Conservation (phyloP, 768 basidiomycete species). For the Harrya chromipes region DNA sequence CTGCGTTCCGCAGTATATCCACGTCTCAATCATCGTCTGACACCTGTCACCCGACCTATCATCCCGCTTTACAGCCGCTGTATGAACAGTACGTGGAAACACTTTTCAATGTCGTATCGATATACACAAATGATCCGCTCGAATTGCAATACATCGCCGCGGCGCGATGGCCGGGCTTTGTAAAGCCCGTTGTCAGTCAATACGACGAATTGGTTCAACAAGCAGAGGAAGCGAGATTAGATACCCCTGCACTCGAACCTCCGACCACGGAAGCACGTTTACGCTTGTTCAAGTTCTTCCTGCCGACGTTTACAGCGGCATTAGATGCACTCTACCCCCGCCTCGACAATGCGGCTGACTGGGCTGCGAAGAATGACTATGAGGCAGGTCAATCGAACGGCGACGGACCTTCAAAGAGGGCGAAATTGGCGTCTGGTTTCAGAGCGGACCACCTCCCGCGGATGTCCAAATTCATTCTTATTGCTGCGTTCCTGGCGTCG, state of each 20-base stretch:
- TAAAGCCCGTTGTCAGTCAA: constrained; percentile 62
- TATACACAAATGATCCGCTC: constrained; percentile 62
- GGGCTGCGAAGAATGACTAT: constrained; percentile 54
- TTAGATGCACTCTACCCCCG: constrained; percentile 70
- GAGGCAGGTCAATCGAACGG: constrained; percentile 18
- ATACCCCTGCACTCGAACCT: constrained; percentile 29
- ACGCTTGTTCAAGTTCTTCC: constrained; percentile 62
- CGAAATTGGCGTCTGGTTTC: constrained; percentile 7
- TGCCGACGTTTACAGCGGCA: constrained; percentile 56
- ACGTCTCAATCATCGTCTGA: constrained; percentile 1
- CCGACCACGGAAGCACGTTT: constrained; percentile 61
- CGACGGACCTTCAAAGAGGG: constrained; percentile 1
- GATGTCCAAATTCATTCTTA: constrained; percentile 70
- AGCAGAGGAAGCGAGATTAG: constrained; percentile 22
- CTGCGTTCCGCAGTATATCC: constrained; percentile 33
- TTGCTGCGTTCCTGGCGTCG: constrained; percentile 79
- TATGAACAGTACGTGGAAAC: constrained; percentile 62
- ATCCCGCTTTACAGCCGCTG: constrained; percentile 53
- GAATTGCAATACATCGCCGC: constrained; percentile 76
- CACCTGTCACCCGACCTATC: constrained; percentile 38
- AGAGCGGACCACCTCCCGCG: constrained; percentile 47
- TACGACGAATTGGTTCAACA: constrained; percentile 24
- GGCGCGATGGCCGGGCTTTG: constrained; percentile 79
- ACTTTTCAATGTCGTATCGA: constrained; percentile 57
- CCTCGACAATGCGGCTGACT: constrained; percentile 57